A percentile compares a stretch with the other conserved stretches of the same genome.
These are phyloP conservation scores for Kitagawia praeruptora DNA, from an alignment of 129 eudicot species.

Conservation along the genomic window DNA sequence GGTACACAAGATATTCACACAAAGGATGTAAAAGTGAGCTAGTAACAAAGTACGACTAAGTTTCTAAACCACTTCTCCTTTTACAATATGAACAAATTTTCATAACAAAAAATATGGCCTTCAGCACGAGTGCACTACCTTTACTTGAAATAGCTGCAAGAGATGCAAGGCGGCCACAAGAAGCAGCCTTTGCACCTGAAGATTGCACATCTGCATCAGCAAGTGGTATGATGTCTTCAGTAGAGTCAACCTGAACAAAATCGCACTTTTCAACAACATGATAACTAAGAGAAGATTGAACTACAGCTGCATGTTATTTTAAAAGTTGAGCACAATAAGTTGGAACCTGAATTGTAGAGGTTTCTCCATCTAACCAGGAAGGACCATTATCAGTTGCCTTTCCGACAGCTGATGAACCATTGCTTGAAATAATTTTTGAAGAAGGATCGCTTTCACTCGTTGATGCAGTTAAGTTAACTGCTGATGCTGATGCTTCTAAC, in stretches of 20 bases:
- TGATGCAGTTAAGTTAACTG: conserved; percentile 48
- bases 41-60: neutral
- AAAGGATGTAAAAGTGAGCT: neutral
- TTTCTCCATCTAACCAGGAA: conserved; percentile 23
- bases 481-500: conserved; percentile 71
- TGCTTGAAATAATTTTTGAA: conserved; percentile 10
- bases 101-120: neutral
- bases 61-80: neutral
- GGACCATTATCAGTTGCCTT: conserved; percentile 22
- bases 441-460: conserved; percentile 19
- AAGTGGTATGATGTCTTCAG: conserved; percentile 44
- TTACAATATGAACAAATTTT: conserved; percentile 2
- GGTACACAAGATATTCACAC: neutral
- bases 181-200: conserved; percentile 90
- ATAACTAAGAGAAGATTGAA: neutral
- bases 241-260: conserved; percentile 37
- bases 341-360: conserved; percentile 43
- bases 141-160: conserved; percentile 57
- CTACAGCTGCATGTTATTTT: neutral
- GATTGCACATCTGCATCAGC: conserved; percentile 55
- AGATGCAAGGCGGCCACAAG: conserved; percentile 79
- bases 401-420: conserved; percentile 14
- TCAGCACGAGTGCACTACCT: conserved; percentile 36
- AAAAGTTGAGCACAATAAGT: neutral
- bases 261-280: neutral